phyloP scores from a whole-genome alignment of 73 alveolate genomes.

The Paramecium sexaurelia region DNA sequence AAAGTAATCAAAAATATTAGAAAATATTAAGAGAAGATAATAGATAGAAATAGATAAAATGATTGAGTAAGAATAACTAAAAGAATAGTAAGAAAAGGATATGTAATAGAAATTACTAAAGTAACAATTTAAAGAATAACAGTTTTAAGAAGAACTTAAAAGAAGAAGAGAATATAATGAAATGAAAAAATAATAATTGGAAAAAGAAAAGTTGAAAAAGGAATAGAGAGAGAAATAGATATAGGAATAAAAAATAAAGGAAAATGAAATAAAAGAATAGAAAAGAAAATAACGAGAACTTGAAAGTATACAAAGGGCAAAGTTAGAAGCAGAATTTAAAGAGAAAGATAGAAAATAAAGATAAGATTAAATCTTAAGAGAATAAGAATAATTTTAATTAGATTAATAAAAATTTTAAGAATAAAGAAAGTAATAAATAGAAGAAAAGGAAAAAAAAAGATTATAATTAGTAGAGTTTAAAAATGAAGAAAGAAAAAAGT shows the following conservation, averaged over 20 bases:
- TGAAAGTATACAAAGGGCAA: background rate
- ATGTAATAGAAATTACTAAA: constrained; percentile 1
- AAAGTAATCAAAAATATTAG: constrained; percentile 22
- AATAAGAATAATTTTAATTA: constrained; percentile 23
- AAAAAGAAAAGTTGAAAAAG: background rate
- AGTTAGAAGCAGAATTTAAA: background rate
- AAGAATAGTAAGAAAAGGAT: background rate
- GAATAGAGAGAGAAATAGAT: constrained; percentile 26
- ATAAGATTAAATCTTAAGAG: background rate
- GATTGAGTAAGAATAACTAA: constrained; percentile 35
- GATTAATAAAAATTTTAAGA: constrained; percentile 18
- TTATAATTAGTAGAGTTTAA: background rate
- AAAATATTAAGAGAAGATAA: constrained; percentile 23
- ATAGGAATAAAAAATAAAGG: background rate
- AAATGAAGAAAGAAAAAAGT: constrained; percentile 23
- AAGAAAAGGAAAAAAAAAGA: constrained; percentile 28
- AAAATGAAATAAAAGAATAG: constrained; percentile 25
- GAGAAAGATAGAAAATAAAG: constrained; percentile 28
- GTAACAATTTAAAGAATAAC: background rate
- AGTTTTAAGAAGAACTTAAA: constrained; percentile 27
- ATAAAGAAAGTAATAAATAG: constrained; percentile 2
- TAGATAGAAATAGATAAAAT: constrained; percentile 41
- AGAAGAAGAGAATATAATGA: constrained; percentile 42
- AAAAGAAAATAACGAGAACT: constrained; percentile 3
- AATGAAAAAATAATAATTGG: constrained; percentile 17